These are phyloP conservation scores for Yamadazyma aaseri DNA, from an alignment of 1,139 yeast species.

Conservation along the genomic window DNA sequence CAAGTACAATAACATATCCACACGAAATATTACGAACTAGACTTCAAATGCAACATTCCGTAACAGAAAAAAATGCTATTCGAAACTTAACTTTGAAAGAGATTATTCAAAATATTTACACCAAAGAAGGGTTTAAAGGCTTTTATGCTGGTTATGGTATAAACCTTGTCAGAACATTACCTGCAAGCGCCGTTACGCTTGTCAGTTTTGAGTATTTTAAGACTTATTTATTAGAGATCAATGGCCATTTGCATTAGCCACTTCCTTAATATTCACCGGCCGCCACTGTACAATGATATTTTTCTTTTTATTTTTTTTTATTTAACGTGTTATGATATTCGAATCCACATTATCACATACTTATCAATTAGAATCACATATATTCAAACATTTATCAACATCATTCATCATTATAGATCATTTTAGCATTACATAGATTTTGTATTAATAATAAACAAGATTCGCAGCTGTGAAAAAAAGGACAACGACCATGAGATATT, in stretches of 20 bases:
- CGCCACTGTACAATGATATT: no score
- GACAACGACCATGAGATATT: no score
- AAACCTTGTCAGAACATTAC: conserved; percentile 86
- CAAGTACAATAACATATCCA: conserved; percentile 88
- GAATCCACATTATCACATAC: no score
- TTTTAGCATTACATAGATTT: no score
- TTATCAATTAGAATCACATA: no score
- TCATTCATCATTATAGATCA: no score
- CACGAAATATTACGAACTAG: conserved; percentile 94
- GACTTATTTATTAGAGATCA: conserved; percentile 48
- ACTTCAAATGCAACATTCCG: conserved; percentile 58
- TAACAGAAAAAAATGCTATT: conserved; percentile 10
- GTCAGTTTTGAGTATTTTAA: conserved; percentile 91
- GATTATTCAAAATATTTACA: conserved; percentile 47
- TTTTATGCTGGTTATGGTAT: conserved; percentile 90
- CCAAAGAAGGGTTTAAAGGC: conserved; percentile 74
- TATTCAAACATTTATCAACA: no score
- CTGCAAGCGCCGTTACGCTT: conserved; percentile 91
- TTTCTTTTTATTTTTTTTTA: no score
- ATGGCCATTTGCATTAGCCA: conserved; percentile 19
- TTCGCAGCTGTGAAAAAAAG: no score
- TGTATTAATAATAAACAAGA: no score
- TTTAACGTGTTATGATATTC: no score
- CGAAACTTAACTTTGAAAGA: conserved; percentile 18
- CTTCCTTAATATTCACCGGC: no score